A percentile compares a stretch with the other conserved stretches of the same genome.
These are phyloP conservation scores for Cicer arietinum DNA, from an alignment of 306 rosid species.

Conservation along the genomic window DNA sequence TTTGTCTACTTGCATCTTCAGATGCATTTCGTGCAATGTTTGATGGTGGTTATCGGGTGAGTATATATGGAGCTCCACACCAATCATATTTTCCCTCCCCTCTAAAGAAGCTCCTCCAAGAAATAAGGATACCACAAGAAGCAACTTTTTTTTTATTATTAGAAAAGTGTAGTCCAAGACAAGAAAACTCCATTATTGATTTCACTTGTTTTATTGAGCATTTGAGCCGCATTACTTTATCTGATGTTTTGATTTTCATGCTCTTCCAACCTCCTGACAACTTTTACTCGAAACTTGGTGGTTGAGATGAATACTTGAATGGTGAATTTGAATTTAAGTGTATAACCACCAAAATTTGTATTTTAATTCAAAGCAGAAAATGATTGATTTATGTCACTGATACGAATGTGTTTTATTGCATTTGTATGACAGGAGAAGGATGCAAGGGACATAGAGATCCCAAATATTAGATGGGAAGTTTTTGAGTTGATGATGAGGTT, in stretches of 20 bases:
- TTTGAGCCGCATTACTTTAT: conserved; percentile 23
- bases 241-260: conserved; percentile 19
- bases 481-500: conserved; percentile 99
- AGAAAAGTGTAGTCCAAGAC: background rate
- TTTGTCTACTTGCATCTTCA: conserved; percentile 94
- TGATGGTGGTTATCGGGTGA: conserved; percentile 99
- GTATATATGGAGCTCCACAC: conserved; percentile 37
- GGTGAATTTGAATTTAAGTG: conserved; percentile 23
- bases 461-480: conserved; percentile 98
- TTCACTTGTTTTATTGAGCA: conserved; percentile 35
- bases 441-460: conserved; percentile 98
- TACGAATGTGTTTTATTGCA: conserved; percentile 38
- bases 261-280: conserved; percentile 9
- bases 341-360: background rate
- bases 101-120: background rate
- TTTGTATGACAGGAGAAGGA: conserved; percentile 88
- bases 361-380: conserved; percentile 33
- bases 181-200: conserved; percentile 13
- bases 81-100: conserved; percentile 23
- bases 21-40: conserved; percentile 99
- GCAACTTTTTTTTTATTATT: background rate
- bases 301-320: conserved; percentile 33
- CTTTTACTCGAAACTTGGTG: conserved; percentile 5
- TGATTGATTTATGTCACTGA: conserved; percentile 24
- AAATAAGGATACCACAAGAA: background rate